Percentiles rank a stretch among this genome's conserved stretches.
Evolutionary conservation across 495 filamentous ascomycete species (phyloP).

Genomic region (Penicillium steckii): DNA sequence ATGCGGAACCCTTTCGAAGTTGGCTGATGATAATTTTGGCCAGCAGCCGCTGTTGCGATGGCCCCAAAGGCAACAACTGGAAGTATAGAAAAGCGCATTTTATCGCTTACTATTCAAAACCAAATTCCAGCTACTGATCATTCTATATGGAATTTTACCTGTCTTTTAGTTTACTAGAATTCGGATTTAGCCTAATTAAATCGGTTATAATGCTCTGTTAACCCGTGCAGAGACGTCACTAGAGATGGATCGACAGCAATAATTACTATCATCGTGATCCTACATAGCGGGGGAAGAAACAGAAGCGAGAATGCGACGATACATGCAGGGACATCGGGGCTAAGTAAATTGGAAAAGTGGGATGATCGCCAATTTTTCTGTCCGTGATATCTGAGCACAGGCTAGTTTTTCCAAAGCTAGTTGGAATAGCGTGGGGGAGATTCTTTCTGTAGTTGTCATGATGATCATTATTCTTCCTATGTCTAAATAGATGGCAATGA

Average conservation of each 20-base stretch:
- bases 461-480: no score
- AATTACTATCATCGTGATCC: neutral
- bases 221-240: neutral
- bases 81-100: constrained; percentile 7
- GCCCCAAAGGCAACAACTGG: neutral
- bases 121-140: no score
- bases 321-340: neutral
- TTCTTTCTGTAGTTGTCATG: neutral
- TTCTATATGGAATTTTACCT: neutral
- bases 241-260: constrained; percentile 1
- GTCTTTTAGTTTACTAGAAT: neutral
- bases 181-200: neutral
- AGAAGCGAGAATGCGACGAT: neutral
- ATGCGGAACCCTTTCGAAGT: constrained; percentile 27
- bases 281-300: neutral
- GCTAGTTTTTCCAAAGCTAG: neutral
- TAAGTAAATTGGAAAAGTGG: neutral
- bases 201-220: neutral
- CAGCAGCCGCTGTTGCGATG: neutral
- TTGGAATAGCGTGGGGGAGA: neutral
- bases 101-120: no score
- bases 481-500: no score
- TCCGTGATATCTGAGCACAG: neutral
- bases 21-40: constrained; percentile 14
- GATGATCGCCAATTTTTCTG: neutral